phyloP scores from a whole-genome alignment of 768 basidiomycete genomes.

The Neoboletus magnificus region DNA sequence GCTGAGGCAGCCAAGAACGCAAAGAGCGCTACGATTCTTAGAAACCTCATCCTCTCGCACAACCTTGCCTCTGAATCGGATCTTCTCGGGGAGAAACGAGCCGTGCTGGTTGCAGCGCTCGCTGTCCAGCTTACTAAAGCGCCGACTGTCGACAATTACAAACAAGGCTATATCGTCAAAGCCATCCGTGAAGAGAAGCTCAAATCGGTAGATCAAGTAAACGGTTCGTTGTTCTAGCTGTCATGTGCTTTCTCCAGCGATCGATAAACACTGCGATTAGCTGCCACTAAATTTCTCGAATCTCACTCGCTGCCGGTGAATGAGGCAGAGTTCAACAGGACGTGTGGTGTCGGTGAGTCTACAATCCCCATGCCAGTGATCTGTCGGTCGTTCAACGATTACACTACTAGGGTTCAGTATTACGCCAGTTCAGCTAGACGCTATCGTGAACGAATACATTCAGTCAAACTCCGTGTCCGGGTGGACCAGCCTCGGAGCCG shows the following conservation, averaged over 20 bases:
- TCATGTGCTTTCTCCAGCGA: background rate
- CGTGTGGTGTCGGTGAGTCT: conserved; percentile 83
- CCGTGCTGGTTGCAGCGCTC: conserved; percentile 63
- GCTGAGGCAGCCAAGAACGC: conserved; percentile 77
- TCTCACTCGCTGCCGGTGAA: conserved; percentile 58
- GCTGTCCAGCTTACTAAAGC: conserved; percentile 60
- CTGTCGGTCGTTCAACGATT: background rate
- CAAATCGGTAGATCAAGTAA: conserved; percentile 81
- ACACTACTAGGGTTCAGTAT: conserved; percentile 68
- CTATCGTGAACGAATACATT: conserved; percentile 56
- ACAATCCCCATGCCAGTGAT: background rate
- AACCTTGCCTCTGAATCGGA: conserved; percentile 35
- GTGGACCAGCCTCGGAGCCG: conserved; percentile 74
- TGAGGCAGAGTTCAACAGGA: conserved; percentile 65
- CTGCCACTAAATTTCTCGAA: conserved; percentile 71
- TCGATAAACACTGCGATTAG: conserved; percentile 7
- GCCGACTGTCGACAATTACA: conserved; percentile 44
- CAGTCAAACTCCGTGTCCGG: conserved; percentile 52
- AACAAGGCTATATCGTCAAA: conserved; percentile 59
- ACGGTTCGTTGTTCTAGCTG: conserved; percentile 50
- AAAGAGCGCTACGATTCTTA: conserved; percentile 70
- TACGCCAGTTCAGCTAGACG: conserved; percentile 58
- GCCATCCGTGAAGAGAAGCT: conserved; percentile 70
- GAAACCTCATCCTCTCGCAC: conserved; percentile 62
- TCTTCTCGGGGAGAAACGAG: conserved; percentile 75